A percentile compares a stretch with the other conserved stretches of the same genome.
Conservation (phyloP, 2,329 filamentous ascomycete genomes). For the Trichoderma hamatum region DNA sequence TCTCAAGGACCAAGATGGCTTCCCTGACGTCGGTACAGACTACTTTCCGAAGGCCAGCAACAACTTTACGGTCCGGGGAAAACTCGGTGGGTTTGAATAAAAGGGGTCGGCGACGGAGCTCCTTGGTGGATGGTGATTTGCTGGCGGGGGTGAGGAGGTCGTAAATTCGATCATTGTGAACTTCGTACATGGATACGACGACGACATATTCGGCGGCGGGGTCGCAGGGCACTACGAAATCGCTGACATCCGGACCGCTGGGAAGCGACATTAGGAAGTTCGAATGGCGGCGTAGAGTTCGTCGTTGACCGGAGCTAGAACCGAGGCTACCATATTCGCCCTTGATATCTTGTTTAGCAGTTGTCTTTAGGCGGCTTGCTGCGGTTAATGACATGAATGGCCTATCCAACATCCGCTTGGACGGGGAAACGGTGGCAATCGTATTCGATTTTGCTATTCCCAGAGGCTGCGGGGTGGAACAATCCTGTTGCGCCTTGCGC, state of each 20-base stretch:
- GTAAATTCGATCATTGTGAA: slow-evolving; percentile 98
- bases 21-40: slow-evolving; percentile 82
- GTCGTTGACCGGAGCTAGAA: slow-evolving; percentile 60
- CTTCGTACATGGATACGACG: slow-evolving; percentile 96
- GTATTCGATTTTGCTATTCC: slow-evolving; percentile 32
- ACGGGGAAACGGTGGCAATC: slow-evolving; percentile 33
- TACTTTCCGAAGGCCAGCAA: slow-evolving; percentile 88
- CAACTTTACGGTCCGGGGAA: slow-evolving; percentile 89
- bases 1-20: slow-evolving; percentile 86
- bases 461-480: slow-evolving; percentile 32
- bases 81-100: slow-evolving; percentile 91
- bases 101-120: slow-evolving; percentile 74
- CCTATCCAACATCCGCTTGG: slow-evolving; percentile 39
- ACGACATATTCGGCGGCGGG: slow-evolving; percentile 80
- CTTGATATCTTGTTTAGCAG: slow-evolving; percentile 54
- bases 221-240: slow-evolving; percentile 62
- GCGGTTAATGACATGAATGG: slow-evolving; percentile 51
- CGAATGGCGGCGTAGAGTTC: slow-evolving; percentile 62
- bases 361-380: slow-evolving; percentile 49
- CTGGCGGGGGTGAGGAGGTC: slow-evolving; percentile 75
- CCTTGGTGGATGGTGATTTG: slow-evolving; percentile 65
- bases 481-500: slow-evolving; percentile 38
- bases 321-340: slow-evolving; percentile 51
- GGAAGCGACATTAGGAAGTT: slow-evolving; percentile 64
- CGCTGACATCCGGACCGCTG: slow-evolving; percentile 72